Evolutionary conservation across 768 basidiomycete genomes (phyloP).

Genomic region (Pleurotus tuber-regium): DNA sequence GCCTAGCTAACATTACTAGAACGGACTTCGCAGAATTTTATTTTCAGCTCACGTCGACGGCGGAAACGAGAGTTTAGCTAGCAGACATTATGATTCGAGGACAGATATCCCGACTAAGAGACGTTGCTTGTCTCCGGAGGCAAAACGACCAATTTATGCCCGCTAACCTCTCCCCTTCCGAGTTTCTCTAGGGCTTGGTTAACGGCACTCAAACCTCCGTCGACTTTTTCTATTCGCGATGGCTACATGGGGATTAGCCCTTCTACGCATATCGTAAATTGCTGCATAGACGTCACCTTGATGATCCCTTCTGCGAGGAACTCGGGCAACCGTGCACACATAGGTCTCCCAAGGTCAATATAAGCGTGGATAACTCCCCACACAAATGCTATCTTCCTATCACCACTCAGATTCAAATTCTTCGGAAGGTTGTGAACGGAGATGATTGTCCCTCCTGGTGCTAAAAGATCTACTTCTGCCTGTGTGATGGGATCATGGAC

Average conservation of each 20-base stretch:
- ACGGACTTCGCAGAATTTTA: too few species aligned
- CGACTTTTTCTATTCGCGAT: conserved; percentile 39
- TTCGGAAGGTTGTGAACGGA: neutral
- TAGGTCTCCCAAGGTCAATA: neutral
- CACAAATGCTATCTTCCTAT: neutral
- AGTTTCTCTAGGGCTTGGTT: conserved; percentile 38
- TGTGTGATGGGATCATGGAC: neutral
- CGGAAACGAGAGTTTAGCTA: too few species aligned
- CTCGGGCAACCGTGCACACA: neutral
- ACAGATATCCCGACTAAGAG: neutral
- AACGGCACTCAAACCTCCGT: conserved; percentile 43
- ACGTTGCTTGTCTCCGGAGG: conserved; percentile 20
- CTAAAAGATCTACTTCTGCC: neutral
- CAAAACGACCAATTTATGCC: conserved; percentile 42
- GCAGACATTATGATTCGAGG: too few species aligned
- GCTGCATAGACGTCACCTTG: conserved; percentile 13
- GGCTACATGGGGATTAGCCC: conserved; percentile 30
- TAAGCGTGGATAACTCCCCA: neutral
- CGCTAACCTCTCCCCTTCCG: conserved; percentile 37
- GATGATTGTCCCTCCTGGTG: neutral
- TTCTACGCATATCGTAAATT: neutral
- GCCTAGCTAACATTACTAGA: too few species aligned
- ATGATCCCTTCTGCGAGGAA: conserved; percentile 15
- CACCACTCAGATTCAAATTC: neutral
- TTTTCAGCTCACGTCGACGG: too few species aligned